Base-by-base conservation (phyloP, 1,284 basidiomycete species). In the Cryptococcus hybrid region DNA sequence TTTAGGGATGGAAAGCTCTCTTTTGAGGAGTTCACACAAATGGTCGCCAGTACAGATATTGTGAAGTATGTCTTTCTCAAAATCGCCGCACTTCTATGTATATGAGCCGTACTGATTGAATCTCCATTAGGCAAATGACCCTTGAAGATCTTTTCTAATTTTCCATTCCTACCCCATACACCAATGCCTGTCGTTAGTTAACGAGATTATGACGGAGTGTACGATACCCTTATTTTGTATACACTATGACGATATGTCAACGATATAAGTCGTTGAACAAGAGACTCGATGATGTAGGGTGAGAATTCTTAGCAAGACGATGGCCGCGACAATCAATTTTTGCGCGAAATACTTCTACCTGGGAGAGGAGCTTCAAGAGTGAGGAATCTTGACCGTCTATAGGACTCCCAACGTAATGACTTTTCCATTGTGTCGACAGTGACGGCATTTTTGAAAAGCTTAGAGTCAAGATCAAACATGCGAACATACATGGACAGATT, bases 1-100 rank as follows among this genome's bases (percentile, higher is more conserved):
- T 52, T 0, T 40, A 80, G 90, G 7, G 96, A 99, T 76, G 95
- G 95, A 38, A 98, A 95, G 78, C 83, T 99, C 61, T 91, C 86
- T 77, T 98, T 99, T 71, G 92, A 96, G 58, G 95, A 99, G 80
- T 99, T 99, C 75, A 86, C 92, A 30, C 84, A 86, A 66, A 98
- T 98, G 88, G 95, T 99, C 34, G 91, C 92, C 39, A 96, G 92
- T 78, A 99, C 95, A 67, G 92, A 73, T 56, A 73, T 74, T 56
- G 67, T 69, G 58, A 75, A 73, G 76, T 77, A 56, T 61, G 75
- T 69, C 39, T 42, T 53, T 55, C 42, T 45, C n/a, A 11, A 7
- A 36, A 18, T 18, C 30, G 30, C 11, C 7, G 12, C 38, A 15
- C 40, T 34, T 50, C 40, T 48, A 30, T 37, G 36, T 35, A 34